Conservation (phyloP, 73 alveolate species). For the Tetrahymena thermophila region DNA sequence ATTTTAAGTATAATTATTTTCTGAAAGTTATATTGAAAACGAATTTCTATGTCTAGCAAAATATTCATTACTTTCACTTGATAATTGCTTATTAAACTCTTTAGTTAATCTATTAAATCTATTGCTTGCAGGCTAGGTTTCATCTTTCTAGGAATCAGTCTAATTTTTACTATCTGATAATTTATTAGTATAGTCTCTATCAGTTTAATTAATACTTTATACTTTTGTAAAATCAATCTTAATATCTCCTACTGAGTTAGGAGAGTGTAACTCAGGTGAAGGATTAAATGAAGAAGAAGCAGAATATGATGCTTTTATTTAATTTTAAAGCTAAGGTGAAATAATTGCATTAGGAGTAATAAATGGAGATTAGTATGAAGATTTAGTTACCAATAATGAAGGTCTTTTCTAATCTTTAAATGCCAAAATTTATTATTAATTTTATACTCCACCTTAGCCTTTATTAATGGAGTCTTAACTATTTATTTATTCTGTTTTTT, state of each 20-base stretch:
- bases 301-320: neutral
- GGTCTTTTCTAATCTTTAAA: neutral
- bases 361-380: neutral
- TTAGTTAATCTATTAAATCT: neutral
- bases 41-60: neutral
- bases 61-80: neutral
- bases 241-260: neutral
- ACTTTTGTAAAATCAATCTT: neutral
- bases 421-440: neutral
- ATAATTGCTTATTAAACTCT: neutral
- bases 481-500: neutral
- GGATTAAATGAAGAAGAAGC: neutral
- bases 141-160: neutral
- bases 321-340: neutral
- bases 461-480: neutral
- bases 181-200: neutral
- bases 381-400: neutral
- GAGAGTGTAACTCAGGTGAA: neutral
- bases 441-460: neutral
- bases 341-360: neutral
- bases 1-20: neutral
- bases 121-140: neutral
- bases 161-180: neutral
- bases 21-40: neutral
- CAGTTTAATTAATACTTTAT: neutral